Evolutionary conservation across 345 rosid species (phyloP).

Genomic region (Rhodamnia rubescens): DNA sequence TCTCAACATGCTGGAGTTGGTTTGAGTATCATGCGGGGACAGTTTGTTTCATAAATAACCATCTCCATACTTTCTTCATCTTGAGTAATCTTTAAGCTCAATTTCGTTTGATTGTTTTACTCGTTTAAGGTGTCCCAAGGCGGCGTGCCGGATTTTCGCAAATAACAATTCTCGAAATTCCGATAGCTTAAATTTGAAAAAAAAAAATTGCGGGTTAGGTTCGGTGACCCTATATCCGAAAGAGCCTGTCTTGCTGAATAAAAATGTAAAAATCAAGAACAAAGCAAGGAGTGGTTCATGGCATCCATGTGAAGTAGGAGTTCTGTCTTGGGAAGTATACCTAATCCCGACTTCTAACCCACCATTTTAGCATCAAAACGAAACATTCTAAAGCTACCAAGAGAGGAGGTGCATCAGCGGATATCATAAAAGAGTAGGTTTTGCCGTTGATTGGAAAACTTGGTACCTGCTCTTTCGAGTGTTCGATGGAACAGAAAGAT

Average conservation of each 20-base stretch:
- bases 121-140: too few relatives aligned
- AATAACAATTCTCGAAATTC: background rate
- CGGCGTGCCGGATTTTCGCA: background rate
- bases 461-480: background rate
- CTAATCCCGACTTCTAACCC: background rate
- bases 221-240: background rate
- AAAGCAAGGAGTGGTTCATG: background rate
- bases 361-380: background rate
- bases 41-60: background rate
- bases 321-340: background rate
- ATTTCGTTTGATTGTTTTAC: background rate
- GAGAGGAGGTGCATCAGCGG: background rate
- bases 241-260: background rate
- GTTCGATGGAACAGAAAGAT: background rate
- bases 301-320: background rate
- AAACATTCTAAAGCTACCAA: background rate
- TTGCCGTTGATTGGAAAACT: background rate
- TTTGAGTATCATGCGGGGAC: background rate
- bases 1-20: constrained; percentile 1
- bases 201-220: background rate
- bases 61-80: background rate
- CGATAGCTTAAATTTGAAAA: background rate
- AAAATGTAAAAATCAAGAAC: background rate
- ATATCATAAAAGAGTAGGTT: background rate
- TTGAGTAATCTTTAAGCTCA: background rate